phyloP scores from a whole-genome alignment of 371 early-diverging fungal species.

The Apophysomyces elegans region DNA sequence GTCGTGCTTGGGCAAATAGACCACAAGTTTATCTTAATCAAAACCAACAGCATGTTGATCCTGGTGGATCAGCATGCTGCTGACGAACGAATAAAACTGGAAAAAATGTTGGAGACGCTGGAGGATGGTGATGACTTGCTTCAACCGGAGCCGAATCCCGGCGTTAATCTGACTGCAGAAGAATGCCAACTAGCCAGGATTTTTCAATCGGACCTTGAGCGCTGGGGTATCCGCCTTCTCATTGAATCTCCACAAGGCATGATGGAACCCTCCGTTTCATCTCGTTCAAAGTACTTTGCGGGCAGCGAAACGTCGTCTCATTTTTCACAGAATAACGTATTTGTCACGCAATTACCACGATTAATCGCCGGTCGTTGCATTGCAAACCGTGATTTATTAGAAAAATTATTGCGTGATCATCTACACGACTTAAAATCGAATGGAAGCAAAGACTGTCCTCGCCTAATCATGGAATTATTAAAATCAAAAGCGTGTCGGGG shows the following conservation, averaged over 20 bases:
- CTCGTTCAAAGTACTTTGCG: slow-evolving; percentile 39
- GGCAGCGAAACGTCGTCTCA: slow-evolving; percentile 24
- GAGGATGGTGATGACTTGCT: slow-evolving; percentile 37
- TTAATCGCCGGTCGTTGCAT: slow-evolving; percentile 68
- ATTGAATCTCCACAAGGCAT: not conserved
- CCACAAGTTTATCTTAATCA: slow-evolving; percentile 64
- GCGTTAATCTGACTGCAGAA: slow-evolving; percentile 42
- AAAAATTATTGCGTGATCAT: slow-evolving; percentile 58
- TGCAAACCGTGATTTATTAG: slow-evolving; percentile 48
- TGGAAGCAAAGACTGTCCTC: slow-evolving; percentile 54
- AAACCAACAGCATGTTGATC: slow-evolving; percentile 42
- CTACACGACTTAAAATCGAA: slow-evolving; percentile 33
- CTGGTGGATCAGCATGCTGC: slow-evolving; percentile 89
- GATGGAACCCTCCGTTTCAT: slow-evolving; percentile 1
- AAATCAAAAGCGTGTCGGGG: slow-evolving; percentile 80
- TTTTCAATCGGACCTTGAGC: slow-evolving; percentile 36
- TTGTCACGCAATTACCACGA: slow-evolving; percentile 45
- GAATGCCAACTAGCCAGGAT: slow-evolving; percentile 41
- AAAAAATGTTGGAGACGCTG: slow-evolving; percentile 45
- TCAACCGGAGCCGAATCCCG: slow-evolving; percentile 52
- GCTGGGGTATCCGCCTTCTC: slow-evolving; percentile 66
- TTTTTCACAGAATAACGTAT: slow-evolving; percentile 12
- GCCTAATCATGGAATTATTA: slow-evolving; percentile 66
- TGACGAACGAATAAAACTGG: slow-evolving; percentile 80
- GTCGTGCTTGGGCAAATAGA: slow-evolving; percentile 71